A percentile compares a stretch with the other conserved stretches of the same genome.
Conservation (phyloP, 805 yeast species). For the Kodamaea jinghongensis region DNA sequence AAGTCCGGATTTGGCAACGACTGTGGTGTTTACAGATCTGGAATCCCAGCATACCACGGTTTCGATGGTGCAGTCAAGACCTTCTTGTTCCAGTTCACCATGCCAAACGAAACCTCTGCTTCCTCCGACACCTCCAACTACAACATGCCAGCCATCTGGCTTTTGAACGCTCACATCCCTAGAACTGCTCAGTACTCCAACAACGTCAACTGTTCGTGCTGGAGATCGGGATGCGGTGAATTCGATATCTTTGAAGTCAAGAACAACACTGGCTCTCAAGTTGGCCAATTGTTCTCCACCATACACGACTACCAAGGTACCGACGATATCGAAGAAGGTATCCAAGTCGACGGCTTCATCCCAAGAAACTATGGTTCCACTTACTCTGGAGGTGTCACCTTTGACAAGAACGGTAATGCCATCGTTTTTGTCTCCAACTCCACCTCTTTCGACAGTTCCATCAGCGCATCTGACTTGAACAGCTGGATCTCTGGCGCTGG, state of each 20-base stretch:
- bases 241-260: conserved; percentile 73
- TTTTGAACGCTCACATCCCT: conserved; percentile 68
- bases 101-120: conserved; percentile 54
- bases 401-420: conserved; percentile 59
- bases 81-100: conserved; percentile 68
- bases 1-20: conserved; percentile 51
- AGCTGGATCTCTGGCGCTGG: conserved; percentile 45
- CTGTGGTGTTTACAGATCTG: conserved; percentile 76
- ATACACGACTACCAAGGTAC: conserved; percentile 77
- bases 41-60: conserved; percentile 73
- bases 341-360: conserved; percentile 55
- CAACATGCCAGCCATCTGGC: conserved; percentile 77
- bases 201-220: conserved; percentile 65
- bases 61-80: conserved; percentile 63
- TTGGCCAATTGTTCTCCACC: conserved; percentile 57
- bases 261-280: conserved; percentile 50
- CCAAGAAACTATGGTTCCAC: conserved; percentile 46
- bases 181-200: conserved; percentile 70
- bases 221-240: conserved; percentile 80
- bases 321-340: conserved; percentile 58
- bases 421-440: conserved; percentile 58
- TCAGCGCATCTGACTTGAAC: conserved; percentile 44
- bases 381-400: conserved; percentile 72
- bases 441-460: conserved; percentile 46
- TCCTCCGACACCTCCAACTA: conserved; percentile 33